Percentiles rank a stretch among this genome's conserved stretches.
These are phyloP conservation scores for Linnemannia exigua DNA, from an alignment of 192 early-diverging fungal genomes.

Conservation along the genomic window DNA sequence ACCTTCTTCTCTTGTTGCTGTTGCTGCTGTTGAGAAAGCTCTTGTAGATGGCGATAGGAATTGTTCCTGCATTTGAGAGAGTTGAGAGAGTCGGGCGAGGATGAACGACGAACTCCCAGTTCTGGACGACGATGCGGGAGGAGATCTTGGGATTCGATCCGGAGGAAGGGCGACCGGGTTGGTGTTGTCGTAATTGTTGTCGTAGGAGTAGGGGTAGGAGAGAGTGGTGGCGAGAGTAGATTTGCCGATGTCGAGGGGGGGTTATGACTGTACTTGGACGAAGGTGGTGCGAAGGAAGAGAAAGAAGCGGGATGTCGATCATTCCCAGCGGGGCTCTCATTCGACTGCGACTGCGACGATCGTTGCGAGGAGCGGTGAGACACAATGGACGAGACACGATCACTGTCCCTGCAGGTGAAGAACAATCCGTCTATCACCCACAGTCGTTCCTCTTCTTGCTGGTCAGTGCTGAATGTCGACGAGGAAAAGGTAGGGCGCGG, in stretches of 20 bases:
- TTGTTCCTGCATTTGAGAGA: constrained; percentile 3
- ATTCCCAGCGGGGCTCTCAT: neutral
- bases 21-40: neutral
- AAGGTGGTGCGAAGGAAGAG: neutral
- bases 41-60: neutral
- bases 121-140: constrained; percentile 13
- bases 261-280: too few relatives aligned
- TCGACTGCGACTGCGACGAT: neutral
- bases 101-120: neutral
- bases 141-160: constrained; percentile 29
- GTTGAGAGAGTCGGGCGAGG: neutral
- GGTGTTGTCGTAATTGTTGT: neutral
- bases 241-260: neutral
- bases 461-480: too few relatives aligned
- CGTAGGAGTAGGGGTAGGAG: neutral
- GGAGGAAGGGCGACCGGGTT: neutral
- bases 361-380: neutral
- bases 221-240: neutral
- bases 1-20: neutral
- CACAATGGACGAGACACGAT: too few relatives aligned
- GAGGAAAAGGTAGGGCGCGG: too few relatives aligned
- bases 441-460: neutral
- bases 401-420: neutral
- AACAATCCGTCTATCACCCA: neutral
- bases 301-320: neutral